Conservation (phyloP, 192 early-diverging fungal genomes). For the Backusella psychrophila region DNA sequence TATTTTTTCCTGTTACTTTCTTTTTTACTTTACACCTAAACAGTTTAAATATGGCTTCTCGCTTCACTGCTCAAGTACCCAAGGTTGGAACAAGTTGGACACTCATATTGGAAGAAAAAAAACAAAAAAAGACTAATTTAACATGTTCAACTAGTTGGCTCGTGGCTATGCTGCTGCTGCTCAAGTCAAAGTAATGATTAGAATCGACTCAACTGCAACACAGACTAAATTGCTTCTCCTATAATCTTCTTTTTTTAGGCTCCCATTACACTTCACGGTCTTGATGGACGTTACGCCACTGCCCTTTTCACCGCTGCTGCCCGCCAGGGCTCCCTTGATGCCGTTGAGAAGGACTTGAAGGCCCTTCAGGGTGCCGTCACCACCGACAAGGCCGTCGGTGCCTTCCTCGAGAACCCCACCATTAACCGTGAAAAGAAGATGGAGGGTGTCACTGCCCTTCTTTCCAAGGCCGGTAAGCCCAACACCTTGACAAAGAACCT, state of each 20-base stretch:
- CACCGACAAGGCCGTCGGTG: slow-evolving; percentile 70
- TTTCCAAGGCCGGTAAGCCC: slow-evolving; percentile 59
- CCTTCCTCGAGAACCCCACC: slow-evolving; percentile 85
- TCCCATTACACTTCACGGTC: slow-evolving; percentile 83
- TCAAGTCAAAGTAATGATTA: slow-evolving; percentile 43
- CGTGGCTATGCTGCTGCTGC: slow-evolving; percentile 54
- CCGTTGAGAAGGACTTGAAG: slow-evolving; percentile 84
- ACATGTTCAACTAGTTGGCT: slow-evolving; percentile 41
- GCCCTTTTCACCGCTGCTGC: slow-evolving; percentile 93
- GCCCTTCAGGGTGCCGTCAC: slow-evolving; percentile 60
- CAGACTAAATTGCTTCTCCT: not conserved
- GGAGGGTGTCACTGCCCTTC: slow-evolving; percentile 65
- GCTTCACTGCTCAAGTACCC: slow-evolving; percentile 26
- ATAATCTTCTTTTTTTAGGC: slow-evolving; percentile 46
- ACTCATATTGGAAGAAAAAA: too few relatives aligned
- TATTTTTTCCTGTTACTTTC: slow-evolving; percentile 15
- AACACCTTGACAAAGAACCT: slow-evolving; percentile 88
- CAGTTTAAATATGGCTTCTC: slow-evolving; percentile 28
- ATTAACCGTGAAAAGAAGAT: slow-evolving; percentile 79
- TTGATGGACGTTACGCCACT: slow-evolving; percentile 97
- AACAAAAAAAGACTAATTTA: not conserved
- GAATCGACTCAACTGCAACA: not conserved
- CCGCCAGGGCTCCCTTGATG: slow-evolving; percentile 72
- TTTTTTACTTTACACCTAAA: not conserved
- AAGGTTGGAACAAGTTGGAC: slow-evolving; percentile 11